Conservation (phyloP, 768 basidiomycete species). For the Serendipita sp. region DNA sequence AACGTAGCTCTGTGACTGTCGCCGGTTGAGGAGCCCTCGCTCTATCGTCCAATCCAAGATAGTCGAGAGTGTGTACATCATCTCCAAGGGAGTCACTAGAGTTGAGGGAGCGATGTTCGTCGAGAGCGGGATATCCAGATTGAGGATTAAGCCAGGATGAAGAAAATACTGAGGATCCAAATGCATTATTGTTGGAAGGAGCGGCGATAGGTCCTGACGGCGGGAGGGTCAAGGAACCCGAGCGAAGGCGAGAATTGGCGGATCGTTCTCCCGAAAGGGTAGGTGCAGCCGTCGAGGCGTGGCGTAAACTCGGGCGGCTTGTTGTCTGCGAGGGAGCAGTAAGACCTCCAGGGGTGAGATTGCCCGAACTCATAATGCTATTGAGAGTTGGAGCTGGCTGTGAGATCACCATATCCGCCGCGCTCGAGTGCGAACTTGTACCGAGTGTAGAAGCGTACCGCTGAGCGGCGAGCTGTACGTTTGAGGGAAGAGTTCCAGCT, state of each 20-base stretch:
- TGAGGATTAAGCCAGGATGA: slow-evolving; percentile 46
- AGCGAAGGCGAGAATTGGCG: slow-evolving; percentile 64
- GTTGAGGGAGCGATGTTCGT: slow-evolving; percentile 66
- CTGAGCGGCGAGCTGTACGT: slow-evolving; percentile 76
- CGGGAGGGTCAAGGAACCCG: slow-evolving; percentile 82
- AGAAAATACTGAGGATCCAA: slow-evolving; percentile 63
- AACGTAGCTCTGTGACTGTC: slow-evolving; percentile 75
- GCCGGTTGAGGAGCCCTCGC: slow-evolving; percentile 66
- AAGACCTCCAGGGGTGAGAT: slow-evolving; percentile 20
- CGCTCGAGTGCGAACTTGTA: not conserved
- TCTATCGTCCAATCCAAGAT: slow-evolving; percentile 81
- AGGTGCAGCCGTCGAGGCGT: slow-evolving; percentile 36
- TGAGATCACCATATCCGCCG: slow-evolving; percentile 24
- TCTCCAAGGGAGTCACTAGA: slow-evolving; percentile 76
- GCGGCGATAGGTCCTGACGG: slow-evolving; percentile 25
- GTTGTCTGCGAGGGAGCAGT: slow-evolving; percentile 24
- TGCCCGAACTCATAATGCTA: slow-evolving; percentile 27
- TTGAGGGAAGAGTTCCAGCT: slow-evolving; percentile 95
- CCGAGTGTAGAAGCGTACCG: slow-evolving; percentile 52
- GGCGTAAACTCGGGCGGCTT: slow-evolving; percentile 52
- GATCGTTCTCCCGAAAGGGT: slow-evolving; percentile 27
- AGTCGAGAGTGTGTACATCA: slow-evolving; percentile 88
- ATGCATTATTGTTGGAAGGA: slow-evolving; percentile 68
- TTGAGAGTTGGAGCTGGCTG: slow-evolving; percentile 33
- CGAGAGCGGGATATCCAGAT: slow-evolving; percentile 33